Percentiles rank a stretch among this genome's conserved stretches.
Conservation (phyloP, 2,329 filamentous ascomycete genomes). For the Myotisia sp. region DNA sequence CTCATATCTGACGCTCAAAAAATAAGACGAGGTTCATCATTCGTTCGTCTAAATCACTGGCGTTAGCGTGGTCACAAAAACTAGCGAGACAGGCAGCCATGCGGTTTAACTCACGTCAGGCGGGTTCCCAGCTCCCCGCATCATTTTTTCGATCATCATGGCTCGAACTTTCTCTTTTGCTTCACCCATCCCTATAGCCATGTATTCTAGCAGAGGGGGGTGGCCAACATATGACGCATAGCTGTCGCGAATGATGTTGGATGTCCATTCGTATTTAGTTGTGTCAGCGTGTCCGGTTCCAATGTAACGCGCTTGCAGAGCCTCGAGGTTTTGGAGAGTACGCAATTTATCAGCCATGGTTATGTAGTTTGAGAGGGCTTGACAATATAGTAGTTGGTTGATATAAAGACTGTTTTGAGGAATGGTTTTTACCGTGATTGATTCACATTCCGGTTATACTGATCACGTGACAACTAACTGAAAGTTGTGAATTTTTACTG, state of each 20-base stretch:
- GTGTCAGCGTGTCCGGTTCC: constrained; percentile 95
- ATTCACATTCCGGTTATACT: too few species aligned
- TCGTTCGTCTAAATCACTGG: too few species aligned
- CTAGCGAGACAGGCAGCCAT: too few species aligned
- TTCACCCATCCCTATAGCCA: constrained; percentile 79
- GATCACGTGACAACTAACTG: too few species aligned
- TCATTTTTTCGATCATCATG: constrained; percentile 62
- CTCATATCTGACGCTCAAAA: too few species aligned
- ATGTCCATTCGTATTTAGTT: constrained; percentile 92
- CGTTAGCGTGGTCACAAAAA: too few species aligned
- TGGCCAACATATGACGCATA: constrained; percentile 83
- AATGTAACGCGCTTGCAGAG: constrained; percentile 87
- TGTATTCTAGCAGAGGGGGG: constrained; percentile 73
- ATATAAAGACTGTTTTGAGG: neutral
- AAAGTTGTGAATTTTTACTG: too few species aligned
- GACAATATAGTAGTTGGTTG: neutral
- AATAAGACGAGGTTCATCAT: too few species aligned
- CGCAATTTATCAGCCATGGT: constrained; percentile 86
- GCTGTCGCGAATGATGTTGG: constrained; percentile 88
- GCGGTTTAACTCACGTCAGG: constrained; percentile 44
- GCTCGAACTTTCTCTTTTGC: constrained; percentile 64
- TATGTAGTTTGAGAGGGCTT: neutral
- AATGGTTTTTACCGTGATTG: too few species aligned
- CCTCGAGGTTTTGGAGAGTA: constrained; percentile 92
- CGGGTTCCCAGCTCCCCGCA: constrained; percentile 51